These are phyloP conservation scores for Gossypium schwendimanii DNA, from an alignment of 441 rosid species.

Conservation along the genomic window DNA sequence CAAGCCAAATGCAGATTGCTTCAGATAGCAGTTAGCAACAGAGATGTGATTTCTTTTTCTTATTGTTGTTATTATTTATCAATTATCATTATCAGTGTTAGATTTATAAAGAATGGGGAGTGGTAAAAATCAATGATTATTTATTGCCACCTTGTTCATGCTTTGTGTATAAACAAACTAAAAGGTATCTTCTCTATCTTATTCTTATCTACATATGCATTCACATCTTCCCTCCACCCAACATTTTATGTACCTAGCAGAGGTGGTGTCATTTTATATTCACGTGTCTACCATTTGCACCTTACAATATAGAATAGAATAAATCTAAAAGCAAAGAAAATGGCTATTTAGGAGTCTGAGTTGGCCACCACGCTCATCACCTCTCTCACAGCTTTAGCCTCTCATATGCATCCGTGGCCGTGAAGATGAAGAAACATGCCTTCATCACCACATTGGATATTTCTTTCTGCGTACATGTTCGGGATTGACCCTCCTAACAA, in stretches of 20 bases:
- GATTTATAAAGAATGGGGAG: too few species aligned
- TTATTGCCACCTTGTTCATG: neutral
- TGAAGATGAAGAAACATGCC: too few species aligned
- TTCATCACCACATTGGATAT: too few species aligned
- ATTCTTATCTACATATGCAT: neutral
- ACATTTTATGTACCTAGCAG: neutral
- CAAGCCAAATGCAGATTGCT: neutral
- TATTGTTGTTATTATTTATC: neutral
- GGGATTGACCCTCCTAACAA: too few species aligned
- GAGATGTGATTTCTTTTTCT: neutral
- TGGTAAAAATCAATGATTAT: neutral
- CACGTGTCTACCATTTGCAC: neutral
- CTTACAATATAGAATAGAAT: neutral
- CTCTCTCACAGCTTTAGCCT: too few species aligned
- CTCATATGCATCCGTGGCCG: too few species aligned
- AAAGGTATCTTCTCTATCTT: neutral
- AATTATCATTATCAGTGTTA: neutral
- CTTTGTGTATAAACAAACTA: neutral
- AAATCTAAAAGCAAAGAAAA: neutral
- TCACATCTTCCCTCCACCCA: neutral
- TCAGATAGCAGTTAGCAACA: neutral
- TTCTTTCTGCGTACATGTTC: too few species aligned
- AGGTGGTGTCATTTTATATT: neutral
- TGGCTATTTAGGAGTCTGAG: neutral
- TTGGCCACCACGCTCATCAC: too few species aligned